Evolutionary conservation across 1,284 basidiomycete species (phyloP), one percentile per base, ranked within the genome.

Genomic region (Apiotrichum siamense): DNA sequence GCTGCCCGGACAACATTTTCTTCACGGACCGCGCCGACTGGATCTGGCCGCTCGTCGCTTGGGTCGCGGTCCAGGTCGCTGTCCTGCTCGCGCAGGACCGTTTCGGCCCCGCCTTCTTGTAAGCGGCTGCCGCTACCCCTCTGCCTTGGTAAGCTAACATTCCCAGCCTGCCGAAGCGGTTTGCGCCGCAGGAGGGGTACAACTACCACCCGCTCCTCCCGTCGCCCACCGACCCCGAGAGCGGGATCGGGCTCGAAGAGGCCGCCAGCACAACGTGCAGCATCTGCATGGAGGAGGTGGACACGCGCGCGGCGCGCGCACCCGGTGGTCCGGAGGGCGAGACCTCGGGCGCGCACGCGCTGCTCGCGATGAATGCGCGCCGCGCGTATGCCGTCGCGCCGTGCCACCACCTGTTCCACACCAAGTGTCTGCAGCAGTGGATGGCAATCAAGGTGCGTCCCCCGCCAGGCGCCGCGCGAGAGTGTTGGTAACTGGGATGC

Each of bases 371-470:
- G n/a, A 66, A 69, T 38, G 73, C 78, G 52, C 79, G 82, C 59
- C 82, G 84, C 67, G 80, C 75, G 50, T 92, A 92, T 63, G 88
- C 88, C 65, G 75, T 92, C 50, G 88, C 89, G 6, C 89, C 89
- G 4, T 93, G 89, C 72, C 83, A 86, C 65, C 89, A 93, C 77
- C 70, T 92, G 57, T 92, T 93, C 73, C 88, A 91, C 65, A 90
- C 87, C 0, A 83, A 84, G 32, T 93, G 89, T 75, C 76, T 93
- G 26, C 85, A 49, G 9, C 67, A 87, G 82, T 93, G 89, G 89
- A 79, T 92, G 60, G 85, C 85, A 36, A 87, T 92, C 74, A 92
- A 92, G 80, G 86, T 87, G 61, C n/a, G n/a, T n/a, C n/a, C n/a
- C n/a, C n/a, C n/a, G n/a, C n/a, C n/a, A n/a, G n/a, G n/a, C n/a